Conservation (phyloP, 495 filamentous ascomycete genomes). For the Aspergillus mulundensis region DNA sequence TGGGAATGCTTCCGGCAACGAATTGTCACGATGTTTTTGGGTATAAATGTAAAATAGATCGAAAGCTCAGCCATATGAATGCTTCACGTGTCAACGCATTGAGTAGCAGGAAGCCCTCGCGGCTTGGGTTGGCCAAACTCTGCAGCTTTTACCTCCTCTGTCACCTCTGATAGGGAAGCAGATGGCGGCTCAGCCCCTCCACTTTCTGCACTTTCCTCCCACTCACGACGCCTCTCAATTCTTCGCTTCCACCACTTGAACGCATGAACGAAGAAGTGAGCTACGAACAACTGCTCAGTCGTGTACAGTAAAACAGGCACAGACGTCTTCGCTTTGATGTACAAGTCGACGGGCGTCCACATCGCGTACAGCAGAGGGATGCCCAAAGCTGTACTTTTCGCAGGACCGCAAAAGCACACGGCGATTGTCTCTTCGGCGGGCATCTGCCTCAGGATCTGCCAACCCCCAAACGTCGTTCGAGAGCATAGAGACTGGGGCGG, state of each 20-base stretch:
- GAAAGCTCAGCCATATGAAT: too few relatives aligned
- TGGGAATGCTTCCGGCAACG: neutral
- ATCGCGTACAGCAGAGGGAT: slow-evolving; percentile 51
- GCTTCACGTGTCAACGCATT: slow-evolving; percentile 1
- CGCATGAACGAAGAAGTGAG: slow-evolving; percentile 51
- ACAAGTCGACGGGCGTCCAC: slow-evolving; percentile 49
- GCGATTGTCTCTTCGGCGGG: slow-evolving; percentile 48
- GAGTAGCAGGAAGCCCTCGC: neutral
- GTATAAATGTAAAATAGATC: neutral
- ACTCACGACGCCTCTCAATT: neutral
- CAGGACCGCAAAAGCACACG: slow-evolving; percentile 54
- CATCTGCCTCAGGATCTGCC: slow-evolving; percentile 34
- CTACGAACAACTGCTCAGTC: slow-evolving; percentile 53
- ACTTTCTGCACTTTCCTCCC: slow-evolving; percentile 17
- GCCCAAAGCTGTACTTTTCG: slow-evolving; percentile 53
- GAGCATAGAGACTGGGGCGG: slow-evolving; percentile 32
- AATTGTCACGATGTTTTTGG: neutral
- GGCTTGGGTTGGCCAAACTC: neutral
- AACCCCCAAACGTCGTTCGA: slow-evolving; percentile 14
- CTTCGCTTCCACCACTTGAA: slow-evolving; percentile 40
- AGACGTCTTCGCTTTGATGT: slow-evolving; percentile 47
- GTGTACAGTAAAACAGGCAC: slow-evolving; percentile 54
- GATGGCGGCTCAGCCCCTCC: neutral
- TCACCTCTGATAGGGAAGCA: neutral
- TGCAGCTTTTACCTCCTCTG: neutral